These are phyloP conservation scores for Piloderma croceum DNA, from an alignment of 768 basidiomycete genomes.

Conservation along the genomic window DNA sequence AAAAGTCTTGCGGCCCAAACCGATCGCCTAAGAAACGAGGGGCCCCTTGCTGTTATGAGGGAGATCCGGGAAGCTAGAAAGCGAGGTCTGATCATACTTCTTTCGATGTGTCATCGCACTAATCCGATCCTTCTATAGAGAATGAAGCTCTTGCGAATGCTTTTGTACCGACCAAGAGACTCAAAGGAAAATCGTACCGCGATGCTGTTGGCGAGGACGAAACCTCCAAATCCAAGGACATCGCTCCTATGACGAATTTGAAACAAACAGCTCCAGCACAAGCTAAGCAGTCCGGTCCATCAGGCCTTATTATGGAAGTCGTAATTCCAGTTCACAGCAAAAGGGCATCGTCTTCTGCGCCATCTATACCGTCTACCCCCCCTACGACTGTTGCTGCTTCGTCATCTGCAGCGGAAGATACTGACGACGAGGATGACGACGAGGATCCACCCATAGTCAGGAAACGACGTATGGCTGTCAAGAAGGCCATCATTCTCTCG, in stretches of 20 bases:
- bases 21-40: slow-evolving; percentile 59
- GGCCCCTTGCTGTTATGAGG: slow-evolving; percentile 54
- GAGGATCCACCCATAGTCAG: slow-evolving; percentile 33
- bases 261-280: background rate
- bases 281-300: slow-evolving; percentile 16
- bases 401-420: slow-evolving; percentile 29
- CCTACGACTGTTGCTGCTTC: too few species aligned
- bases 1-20: slow-evolving; percentile 58
- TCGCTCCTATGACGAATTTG: background rate
- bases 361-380: slow-evolving; percentile 17
- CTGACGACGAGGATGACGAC: slow-evolving; percentile 35
- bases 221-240: slow-evolving; percentile 15
- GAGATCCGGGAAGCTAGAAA: slow-evolving; percentile 60
- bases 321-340: slow-evolving; percentile 38
- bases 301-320: slow-evolving; percentile 51
- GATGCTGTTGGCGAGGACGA: slow-evolving; percentile 43
- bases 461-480: slow-evolving; percentile 30
- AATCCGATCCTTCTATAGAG: slow-evolving; percentile 25
- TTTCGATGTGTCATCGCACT: background rate
- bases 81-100: slow-evolving; percentile 39
- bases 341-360: slow-evolving; percentile 1
- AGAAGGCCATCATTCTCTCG: slow-evolving; percentile 42
- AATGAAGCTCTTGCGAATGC: slow-evolving; percentile 46
- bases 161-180: slow-evolving; percentile 51
- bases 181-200: slow-evolving; percentile 72